Base-by-base conservation (phyloP, 495 filamentous ascomycete genomes). In the Trichoderma virens region DNA sequence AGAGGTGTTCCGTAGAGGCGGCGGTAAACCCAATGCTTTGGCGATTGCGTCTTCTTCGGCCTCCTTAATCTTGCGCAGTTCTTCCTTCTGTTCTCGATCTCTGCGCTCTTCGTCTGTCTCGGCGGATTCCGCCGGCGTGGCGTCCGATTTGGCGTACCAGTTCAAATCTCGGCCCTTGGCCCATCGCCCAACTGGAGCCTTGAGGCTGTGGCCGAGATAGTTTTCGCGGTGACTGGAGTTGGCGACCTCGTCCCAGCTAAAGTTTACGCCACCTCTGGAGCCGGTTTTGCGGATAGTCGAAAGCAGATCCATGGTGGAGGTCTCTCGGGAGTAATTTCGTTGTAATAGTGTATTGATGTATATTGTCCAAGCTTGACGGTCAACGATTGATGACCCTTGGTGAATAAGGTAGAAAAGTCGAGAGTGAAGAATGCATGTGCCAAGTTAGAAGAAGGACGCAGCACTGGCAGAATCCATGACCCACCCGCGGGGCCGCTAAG, bases 171-270 rank as follows among this genome's bases (percentile, higher is more conserved):
- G 84, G n/a, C 85, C 85, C 67, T 94, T 90, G 68, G 96, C 92
- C 94, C 95, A 98, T 60, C 94, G 90, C 13, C 94, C 94, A 13
- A 98, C 95, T 0, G 94, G 88, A 70, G 94, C 94, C 86, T 95
- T 98, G 61, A 98, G 72, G 27, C 90, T 95, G 74, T 98, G 94
- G 47, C 95, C 94, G 0, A 98, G 88, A 74, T 98, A 98, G 75
- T 98, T 97, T 72, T 98, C 93, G 69, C 94, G 91, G 69, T 97
- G 92, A 45, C 82, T 75, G 43, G 91, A 93, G 61, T 82, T 84
- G 69, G 93, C 88, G 71, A 98, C 94, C 70, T 96, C 91, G 67
- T 93, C 89, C 94, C 94, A 98, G 78, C 87, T 91, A 83, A 98
- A 98, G 73, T 95, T 90, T 77, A 85, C 88, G 71, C 94, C 94